Percentiles rank a stretch among this genome's conserved stretches.
Evolutionary conservation across 225 moss, liverwort and hornwort species (phyloP).

Genomic region (Physcomitrellopsis africana): DNA sequence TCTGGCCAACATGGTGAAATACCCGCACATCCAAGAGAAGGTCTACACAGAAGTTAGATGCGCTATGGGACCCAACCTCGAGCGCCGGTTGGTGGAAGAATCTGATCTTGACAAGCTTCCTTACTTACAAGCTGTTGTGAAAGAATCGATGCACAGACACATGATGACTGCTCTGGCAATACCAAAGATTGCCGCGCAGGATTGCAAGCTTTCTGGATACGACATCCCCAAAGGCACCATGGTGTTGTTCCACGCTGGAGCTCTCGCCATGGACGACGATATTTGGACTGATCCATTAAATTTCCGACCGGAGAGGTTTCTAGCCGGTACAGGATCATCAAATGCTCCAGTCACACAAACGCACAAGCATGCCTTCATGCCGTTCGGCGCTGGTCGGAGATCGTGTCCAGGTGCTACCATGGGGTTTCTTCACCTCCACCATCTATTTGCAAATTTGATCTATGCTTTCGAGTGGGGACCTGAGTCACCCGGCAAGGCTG

Average conservation of each 20-base stretch:
- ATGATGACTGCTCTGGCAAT: conserved; percentile 56
- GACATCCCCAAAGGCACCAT: conserved; percentile 50
- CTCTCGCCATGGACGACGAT: conserved; percentile 36
- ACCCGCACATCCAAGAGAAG: conserved; percentile 40
- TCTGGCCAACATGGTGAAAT: conserved; percentile 43
- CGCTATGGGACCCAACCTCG: conserved; percentile 39
- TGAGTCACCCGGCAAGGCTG: conserved; percentile 16
- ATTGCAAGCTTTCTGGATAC: conserved; percentile 39
- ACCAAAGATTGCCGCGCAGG: conserved; percentile 40
- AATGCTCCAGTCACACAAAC: too few relatives aligned
- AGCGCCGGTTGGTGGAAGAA: conserved; percentile 36
- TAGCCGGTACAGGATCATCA: neutral
- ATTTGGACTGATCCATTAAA: conserved; percentile 41
- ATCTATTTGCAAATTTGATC: conserved; percentile 46
- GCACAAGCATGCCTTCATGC: conserved; percentile 36
- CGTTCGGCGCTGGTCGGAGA: conserved; percentile 45
- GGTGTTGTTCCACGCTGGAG: conserved; percentile 51
- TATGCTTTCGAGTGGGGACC: conserved; percentile 48
- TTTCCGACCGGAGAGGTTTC: conserved; percentile 47
- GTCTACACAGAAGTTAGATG: conserved; percentile 31
- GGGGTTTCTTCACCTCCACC: conserved; percentile 47
- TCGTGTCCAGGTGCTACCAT: conserved; percentile 48
- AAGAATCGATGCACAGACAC: conserved; percentile 56
- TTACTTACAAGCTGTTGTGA: conserved; percentile 40
- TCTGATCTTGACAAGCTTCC: conserved; percentile 34